phyloP scores from a whole-genome alignment of 2,329 filamentous ascomycete genomes.

The Aspergillus terreus region DNA sequence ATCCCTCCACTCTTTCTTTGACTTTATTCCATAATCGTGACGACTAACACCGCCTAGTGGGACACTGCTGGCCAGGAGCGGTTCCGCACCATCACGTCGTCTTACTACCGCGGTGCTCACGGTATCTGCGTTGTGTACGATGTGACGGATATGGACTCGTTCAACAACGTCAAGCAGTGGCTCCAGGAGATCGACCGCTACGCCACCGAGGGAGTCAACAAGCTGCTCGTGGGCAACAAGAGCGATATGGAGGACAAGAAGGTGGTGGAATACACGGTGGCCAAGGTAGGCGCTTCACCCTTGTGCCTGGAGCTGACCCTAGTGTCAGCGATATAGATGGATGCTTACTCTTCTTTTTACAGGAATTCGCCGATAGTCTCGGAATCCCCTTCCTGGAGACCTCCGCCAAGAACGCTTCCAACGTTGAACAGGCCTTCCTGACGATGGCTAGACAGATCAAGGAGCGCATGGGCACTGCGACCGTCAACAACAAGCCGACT shows the following conservation, averaged over 20 bases:
- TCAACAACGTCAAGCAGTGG: conserved; percentile 99
- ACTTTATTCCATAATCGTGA: not conserved
- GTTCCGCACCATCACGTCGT: conserved; percentile 99
- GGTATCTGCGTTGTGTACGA: conserved; percentile 99
- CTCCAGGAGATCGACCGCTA: conserved; percentile 99
- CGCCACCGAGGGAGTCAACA: conserved; percentile 98
- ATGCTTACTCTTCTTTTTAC: conserved; percentile 12
- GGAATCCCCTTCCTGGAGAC: conserved; percentile 99
- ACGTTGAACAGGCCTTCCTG: conserved; percentile 99
- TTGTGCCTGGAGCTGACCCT: not conserved
- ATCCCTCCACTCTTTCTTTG: not conserved
- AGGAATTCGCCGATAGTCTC: conserved; percentile 99
- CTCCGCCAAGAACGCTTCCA: conserved; percentile 98
- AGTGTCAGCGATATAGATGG: conserved; percentile 2
- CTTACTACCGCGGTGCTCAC: conserved; percentile 98
- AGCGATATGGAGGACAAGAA: conserved; percentile 99
- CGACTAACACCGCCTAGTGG: conserved; percentile 62
- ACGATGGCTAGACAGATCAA: conserved; percentile 99
- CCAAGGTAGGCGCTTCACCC: conserved; percentile 67
- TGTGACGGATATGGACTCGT: conserved; percentile 99
- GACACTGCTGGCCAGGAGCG: conserved; percentile 98
- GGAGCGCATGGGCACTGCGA: conserved; percentile 97
- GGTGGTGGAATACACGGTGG: conserved; percentile 98
- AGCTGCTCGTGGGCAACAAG: conserved; percentile 99
- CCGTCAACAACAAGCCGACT: conserved; percentile 97